Evolutionary conservation across 306 rosid genomes (phyloP).

Genomic region (Castanea crenata): DNA sequence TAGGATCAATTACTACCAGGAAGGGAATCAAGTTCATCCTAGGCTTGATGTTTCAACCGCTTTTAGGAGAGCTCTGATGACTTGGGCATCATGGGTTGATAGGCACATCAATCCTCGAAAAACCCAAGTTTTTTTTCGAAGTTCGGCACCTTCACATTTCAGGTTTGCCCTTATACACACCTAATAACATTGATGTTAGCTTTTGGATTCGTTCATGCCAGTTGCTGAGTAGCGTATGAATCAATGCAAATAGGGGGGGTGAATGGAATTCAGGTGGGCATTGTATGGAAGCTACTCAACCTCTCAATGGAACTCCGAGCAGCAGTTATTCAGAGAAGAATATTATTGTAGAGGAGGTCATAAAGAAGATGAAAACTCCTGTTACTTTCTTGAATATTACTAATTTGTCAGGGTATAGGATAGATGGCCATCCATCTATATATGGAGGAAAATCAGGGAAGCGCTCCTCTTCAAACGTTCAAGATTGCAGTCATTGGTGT

Average conservation of each 20-base stretch:
- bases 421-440: constrained; percentile 82
- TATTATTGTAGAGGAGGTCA: constrained; percentile 52
- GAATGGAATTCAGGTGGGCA: constrained; percentile 95
- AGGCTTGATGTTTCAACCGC: constrained; percentile 67
- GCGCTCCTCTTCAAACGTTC: constrained; percentile 30
- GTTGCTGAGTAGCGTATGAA: constrained; percentile 17
- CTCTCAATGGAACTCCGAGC: constrained; percentile 44
- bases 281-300: constrained; percentile 63
- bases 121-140: constrained; percentile 82
- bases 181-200: background rate
- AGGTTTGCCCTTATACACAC: constrained; percentile 45
- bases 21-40: constrained; percentile 75
- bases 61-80: constrained; percentile 65
- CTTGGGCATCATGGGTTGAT: constrained; percentile 91
- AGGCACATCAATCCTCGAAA: constrained; percentile 54
- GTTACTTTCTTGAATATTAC: constrained; percentile 77
- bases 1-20: constrained; percentile 89
- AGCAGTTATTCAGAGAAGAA: constrained; percentile 49
- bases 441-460: constrained; percentile 56
- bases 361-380: constrained; percentile 67
- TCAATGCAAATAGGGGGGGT: constrained; percentile 62
- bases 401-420: constrained; percentile 63
- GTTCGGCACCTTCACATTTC: constrained; percentile 92
- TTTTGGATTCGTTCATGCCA: background rate
- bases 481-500: constrained; percentile 99